Evolutionary conservation across 2,329 filamentous ascomycete genomes (phyloP).

Genomic region (Rhynchosporium secalis): DNA sequence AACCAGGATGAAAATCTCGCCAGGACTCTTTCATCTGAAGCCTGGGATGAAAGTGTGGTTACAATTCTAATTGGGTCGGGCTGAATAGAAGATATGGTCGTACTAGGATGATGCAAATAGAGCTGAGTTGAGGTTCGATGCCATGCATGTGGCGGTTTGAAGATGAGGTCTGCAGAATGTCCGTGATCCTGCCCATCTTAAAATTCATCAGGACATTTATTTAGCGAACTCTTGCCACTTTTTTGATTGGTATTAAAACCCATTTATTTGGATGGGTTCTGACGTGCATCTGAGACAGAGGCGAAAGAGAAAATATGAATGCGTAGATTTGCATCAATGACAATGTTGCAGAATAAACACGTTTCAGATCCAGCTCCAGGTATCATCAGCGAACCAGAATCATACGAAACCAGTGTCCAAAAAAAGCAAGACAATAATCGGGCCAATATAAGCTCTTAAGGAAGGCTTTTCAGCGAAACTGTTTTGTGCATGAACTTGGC

Average conservation of each 20-base stretch:
- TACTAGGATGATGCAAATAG: slow-evolving; percentile 12
- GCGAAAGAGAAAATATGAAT: background rate
- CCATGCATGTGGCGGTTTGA: slow-evolving; percentile 9
- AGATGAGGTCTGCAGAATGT: slow-evolving; percentile 7
- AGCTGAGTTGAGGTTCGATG: slow-evolving; percentile 4
- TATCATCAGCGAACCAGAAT: background rate
- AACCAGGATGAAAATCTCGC: background rate
- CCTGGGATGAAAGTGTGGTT: slow-evolving; percentile 4
- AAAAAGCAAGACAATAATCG: background rate
- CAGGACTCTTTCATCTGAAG: background rate
- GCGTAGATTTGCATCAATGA: background rate
- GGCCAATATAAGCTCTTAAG: too few species aligned
- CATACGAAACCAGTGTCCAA: background rate
- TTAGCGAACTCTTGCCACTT: slow-evolving; percentile 5
- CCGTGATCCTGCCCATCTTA: background rate
- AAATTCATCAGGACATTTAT: background rate
- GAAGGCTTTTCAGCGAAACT: too few species aligned
- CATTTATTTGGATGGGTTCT: slow-evolving; percentile 13
- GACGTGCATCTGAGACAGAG: slow-evolving; percentile 12
- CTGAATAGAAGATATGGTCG: background rate
- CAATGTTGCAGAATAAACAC: slow-evolving; percentile 7
- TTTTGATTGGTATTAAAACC: background rate
- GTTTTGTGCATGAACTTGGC: too few species aligned
- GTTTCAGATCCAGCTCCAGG: background rate
- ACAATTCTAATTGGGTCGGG: background rate